These are phyloP conservation scores for Amniculicola lignicola DNA, from an alignment of 495 filamentous ascomycete species.

Conservation along the genomic window DNA sequence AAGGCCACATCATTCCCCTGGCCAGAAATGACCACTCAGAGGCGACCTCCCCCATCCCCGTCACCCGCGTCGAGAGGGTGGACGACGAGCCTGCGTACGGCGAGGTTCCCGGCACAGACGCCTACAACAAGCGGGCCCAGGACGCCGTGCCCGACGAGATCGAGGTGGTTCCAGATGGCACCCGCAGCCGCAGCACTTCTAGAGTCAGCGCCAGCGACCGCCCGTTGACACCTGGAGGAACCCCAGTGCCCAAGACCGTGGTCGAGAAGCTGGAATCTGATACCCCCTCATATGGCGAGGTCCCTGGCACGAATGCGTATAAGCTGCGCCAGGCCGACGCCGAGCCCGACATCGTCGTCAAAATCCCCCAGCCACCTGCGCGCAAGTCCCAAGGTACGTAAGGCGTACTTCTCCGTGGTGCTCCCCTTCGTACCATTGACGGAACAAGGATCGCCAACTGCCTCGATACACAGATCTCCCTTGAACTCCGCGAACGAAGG, in stretches of 20 bases:
- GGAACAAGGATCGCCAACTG: conserved; percentile 54
- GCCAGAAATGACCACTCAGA: conserved; percentile 29
- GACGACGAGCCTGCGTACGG: conserved; percentile 57
- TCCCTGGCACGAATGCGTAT: conserved; percentile 80
- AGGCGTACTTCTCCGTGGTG: conserved; percentile 37
- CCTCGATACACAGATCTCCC: conserved; percentile 38
- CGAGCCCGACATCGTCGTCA: conserved; percentile 66
- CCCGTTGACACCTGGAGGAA: conserved; percentile 51
- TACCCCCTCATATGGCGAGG: conserved; percentile 73
- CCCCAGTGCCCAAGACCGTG: conserved; percentile 73
- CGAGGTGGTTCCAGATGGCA: conserved; percentile 58
- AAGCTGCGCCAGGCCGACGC: conserved; percentile 75
- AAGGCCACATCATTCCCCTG: conserved; percentile 49
- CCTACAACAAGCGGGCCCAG: conserved; percentile 55
- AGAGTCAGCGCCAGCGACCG: conserved; percentile 39
- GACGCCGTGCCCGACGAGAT: conserved; percentile 67
- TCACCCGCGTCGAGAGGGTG: conserved; percentile 57
- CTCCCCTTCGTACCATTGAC: conserved; percentile 55
- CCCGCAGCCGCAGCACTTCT: conserved; percentile 49
- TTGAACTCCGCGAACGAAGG: conserved; percentile 14
- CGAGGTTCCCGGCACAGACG: conserved; percentile 60
- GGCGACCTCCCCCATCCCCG: conserved; percentile 56
- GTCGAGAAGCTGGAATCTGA: conserved; percentile 74
- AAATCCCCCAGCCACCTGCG: conserved; percentile 52
- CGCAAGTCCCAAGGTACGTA: conserved; percentile 50